Base-by-base conservation (phyloP, 805 yeast genomes). In the Schwanniomyces yamadae region DNA sequence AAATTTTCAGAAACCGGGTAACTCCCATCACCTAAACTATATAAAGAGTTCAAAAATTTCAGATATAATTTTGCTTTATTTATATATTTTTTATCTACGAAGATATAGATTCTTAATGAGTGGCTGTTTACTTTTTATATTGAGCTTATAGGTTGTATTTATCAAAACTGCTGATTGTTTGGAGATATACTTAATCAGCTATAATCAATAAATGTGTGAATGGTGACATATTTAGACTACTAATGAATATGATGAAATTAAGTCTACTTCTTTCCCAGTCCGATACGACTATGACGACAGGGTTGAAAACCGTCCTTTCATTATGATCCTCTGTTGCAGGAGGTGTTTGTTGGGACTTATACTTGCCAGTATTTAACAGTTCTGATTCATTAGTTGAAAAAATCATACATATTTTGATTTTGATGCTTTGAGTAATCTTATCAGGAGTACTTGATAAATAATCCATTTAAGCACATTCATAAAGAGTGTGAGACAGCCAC, bases 281-380 rank as follows among this genome's bases (percentile, higher is more conserved):
- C 75, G 86, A 79, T 68, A 78, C 90, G 93, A 84, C 90, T 81
- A 82, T 84, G 93, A 83, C 88, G 90, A 84, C 80, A 78, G 74
- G 89, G 88, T 75, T 72, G 77, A 75, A 57, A 74, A 69, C 54
- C 55, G 77, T 65, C 59, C 58, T 53, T 42, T 45, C 52, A 49
- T 55, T 48, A 51, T 56, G 54, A 59, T 49, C 63, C 59, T 58
- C 65, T 53, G 55, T 58, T 57, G 59, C 63, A 59, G 55, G 61
- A 50, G 60, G 58, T 61, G 55, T 57, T 55, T 50, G 48, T 54
- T 50, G 61, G 72, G 72, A 74, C 88, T 81, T 80, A 75, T 82
- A 81, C 90, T 84, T 82, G 93, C 93, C 93, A 84, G 89, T 83
- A 82, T 73, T 63, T 55, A 56, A 69, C 84, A 71, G 56, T 66